Conservation (phyloP, 1,284 basidiomycete genomes). For the Ustilago nuda region DNA sequence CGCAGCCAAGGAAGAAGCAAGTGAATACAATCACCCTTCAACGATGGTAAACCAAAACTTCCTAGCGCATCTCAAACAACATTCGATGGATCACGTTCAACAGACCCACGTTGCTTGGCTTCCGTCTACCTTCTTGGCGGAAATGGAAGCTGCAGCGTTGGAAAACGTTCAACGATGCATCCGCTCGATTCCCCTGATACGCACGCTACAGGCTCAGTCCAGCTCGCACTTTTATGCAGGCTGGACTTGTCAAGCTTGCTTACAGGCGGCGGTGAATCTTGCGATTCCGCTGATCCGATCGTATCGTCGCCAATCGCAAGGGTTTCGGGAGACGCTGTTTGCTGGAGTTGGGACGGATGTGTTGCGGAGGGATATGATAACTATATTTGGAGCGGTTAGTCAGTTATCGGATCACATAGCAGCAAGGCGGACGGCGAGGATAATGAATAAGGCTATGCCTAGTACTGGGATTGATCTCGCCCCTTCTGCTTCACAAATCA, state of each 20-base stretch:
- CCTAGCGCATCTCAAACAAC: conserved; percentile 22
- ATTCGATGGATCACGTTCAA: conserved; percentile 25
- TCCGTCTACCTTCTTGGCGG: conserved; percentile 25
- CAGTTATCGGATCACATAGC: conserved; percentile 26
- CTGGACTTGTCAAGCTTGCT: conserved; percentile 23
- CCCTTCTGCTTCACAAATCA: background rate
- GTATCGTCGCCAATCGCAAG: conserved; percentile 15
- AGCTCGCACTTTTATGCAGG: conserved; percentile 32
- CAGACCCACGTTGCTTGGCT: conserved; percentile 31
- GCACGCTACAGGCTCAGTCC: conserved; percentile 22
- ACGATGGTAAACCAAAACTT: conserved; percentile 15
- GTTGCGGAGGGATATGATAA: conserved; percentile 24
- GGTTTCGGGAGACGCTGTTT: background rate
- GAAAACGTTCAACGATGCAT: conserved; percentile 28
- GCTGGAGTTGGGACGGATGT: conserved; percentile 6
- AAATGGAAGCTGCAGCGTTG: conserved; percentile 20
- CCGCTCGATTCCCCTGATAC: conserved; percentile 23
- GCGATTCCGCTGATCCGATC: conserved; percentile 31
- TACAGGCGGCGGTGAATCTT: conserved; percentile 33
- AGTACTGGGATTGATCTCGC: conserved; percentile 15
- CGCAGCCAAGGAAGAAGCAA: background rate
- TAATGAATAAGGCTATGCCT: conserved; percentile 27
- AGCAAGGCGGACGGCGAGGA: conserved; percentile 15
- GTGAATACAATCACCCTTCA: conserved; percentile 16
- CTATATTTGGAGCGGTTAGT: conserved; percentile 31